Percentiles rank a stretch among this genome's conserved stretches.
phyloP scores from a whole-genome alignment of 108 stramenopile genomes.

The Nitzschia inconspicua region DNA sequence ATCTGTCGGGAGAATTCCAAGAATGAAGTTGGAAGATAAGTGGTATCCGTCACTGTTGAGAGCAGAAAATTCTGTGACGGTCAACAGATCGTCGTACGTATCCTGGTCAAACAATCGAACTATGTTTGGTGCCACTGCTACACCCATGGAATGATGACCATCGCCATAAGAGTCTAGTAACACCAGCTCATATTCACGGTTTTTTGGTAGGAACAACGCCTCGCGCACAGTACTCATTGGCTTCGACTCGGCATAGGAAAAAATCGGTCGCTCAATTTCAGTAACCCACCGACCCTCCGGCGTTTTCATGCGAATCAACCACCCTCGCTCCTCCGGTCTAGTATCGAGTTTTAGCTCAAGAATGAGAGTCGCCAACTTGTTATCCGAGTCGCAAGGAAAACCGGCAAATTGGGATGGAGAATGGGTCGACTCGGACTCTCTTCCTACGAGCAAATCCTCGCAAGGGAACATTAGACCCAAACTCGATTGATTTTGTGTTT shows the following conservation, averaged over 20 bases:
- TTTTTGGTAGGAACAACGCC: not conserved
- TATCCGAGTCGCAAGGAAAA: too few species aligned
- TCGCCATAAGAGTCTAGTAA: conserved; percentile 9
- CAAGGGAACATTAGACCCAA: too few species aligned
- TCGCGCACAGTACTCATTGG: not conserved
- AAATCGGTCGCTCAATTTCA: not conserved
- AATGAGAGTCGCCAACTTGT: too few species aligned
- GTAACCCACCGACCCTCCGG: not conserved
- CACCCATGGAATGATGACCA: not conserved
- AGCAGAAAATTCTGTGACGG: not conserved
- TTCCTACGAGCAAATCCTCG: too few species aligned
- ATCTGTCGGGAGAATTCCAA: not conserved
- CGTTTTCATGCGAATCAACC: not conserved
- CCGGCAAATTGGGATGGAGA: too few species aligned
- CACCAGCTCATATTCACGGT: not conserved
- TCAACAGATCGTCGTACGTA: not conserved
- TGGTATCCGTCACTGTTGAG: not conserved
- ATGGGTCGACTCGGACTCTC: too few species aligned
- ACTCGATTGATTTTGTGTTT: too few species aligned
- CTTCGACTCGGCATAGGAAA: not conserved
- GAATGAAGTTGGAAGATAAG: not conserved
- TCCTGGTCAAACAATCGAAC: too few species aligned
- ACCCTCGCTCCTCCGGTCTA: not conserved
- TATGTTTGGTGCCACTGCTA: too few species aligned
- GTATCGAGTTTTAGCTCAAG: too few species aligned